These are phyloP conservation scores for Rhizopus sp. DNA, from an alignment of 371 early-diverging fungal genomes.

Conservation along the genomic window DNA sequence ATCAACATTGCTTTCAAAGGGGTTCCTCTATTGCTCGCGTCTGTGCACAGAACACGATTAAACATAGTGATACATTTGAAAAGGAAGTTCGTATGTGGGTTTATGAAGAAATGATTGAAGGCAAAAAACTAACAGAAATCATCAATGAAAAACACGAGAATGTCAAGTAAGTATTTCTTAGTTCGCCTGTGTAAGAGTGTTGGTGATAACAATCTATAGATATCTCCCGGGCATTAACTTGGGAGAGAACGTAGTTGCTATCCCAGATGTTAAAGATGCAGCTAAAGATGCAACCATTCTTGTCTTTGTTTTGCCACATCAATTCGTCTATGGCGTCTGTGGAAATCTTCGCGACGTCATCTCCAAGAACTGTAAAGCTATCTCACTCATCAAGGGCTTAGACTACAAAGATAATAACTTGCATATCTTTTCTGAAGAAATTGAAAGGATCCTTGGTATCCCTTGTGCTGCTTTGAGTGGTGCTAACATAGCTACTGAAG, in stretches of 20 bases:
- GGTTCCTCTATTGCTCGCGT: slow-evolving; percentile 97
- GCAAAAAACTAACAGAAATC: slow-evolving; percentile 85
- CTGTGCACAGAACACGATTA: slow-evolving; percentile 80
- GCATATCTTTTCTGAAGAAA: slow-evolving; percentile 81
- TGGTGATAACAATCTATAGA: slow-evolving; percentile 24
- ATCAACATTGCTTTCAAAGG: slow-evolving; percentile 49
- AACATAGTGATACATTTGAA: slow-evolving; percentile 67
- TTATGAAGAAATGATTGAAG: slow-evolving; percentile 85
- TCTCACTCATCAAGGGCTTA: slow-evolving; percentile 94
- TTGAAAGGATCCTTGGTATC: slow-evolving; percentile 71
- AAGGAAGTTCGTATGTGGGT: slow-evolving; percentile 92
- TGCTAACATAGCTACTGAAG: slow-evolving; percentile 93
- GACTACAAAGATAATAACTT: slow-evolving; percentile 74
- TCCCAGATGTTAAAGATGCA: slow-evolving; percentile 77
- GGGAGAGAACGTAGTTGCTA: slow-evolving; percentile 74
- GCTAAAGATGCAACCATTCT: slow-evolving; percentile 84
- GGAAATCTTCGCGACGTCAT: slow-evolving; percentile 36
- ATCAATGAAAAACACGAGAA: slow-evolving; percentile 96
- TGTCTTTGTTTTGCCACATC: slow-evolving; percentile 97
- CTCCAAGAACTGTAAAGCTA: slow-evolving; percentile 57
- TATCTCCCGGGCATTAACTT: slow-evolving; percentile 89
- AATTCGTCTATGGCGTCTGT: slow-evolving; percentile 88
- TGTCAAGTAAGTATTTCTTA: slow-evolving; percentile 65
- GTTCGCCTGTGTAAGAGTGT: background rate
- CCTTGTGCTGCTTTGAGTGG: slow-evolving; percentile 91